A percentile compares a stretch with the other conserved stretches of the same genome.
Conservation (phyloP, 768 basidiomycete genomes). For the Glaciozyma antarctica region DNA sequence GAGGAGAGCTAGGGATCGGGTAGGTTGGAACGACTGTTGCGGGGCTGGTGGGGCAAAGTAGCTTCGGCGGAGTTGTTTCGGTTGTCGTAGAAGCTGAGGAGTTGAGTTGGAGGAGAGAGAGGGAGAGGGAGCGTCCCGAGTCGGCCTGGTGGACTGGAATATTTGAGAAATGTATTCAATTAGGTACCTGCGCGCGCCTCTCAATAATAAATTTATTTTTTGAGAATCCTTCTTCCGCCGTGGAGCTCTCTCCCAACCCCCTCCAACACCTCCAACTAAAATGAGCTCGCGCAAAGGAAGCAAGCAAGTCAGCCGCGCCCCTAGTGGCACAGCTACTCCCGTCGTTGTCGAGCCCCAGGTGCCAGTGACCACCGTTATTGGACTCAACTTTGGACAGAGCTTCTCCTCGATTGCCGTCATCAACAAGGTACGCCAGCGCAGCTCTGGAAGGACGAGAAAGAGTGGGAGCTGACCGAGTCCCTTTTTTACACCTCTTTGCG, state of each 20-base stretch:
- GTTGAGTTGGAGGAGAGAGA: not conserved
- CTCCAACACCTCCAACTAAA: not conserved
- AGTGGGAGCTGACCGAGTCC: not conserved
- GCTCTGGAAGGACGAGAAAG: not conserved
- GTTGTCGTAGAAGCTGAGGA: not conserved
- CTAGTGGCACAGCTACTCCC: slow-evolving; percentile 25
- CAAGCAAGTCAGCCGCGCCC: slow-evolving; percentile 18
- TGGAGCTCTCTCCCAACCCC: too few species aligned
- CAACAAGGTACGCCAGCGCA: slow-evolving; percentile 56
- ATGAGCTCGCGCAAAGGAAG: slow-evolving; percentile 9
- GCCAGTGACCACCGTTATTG: slow-evolving; percentile 49
- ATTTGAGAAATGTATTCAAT: too few species aligned
- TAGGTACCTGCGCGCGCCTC: too few species aligned
- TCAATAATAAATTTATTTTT: too few species aligned
- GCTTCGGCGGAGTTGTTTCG: not conserved
- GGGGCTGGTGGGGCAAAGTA: not conserved
- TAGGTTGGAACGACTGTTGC: not conserved
- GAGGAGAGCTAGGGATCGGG: not conserved
- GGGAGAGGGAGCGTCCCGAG: too few species aligned
- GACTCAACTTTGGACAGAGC: slow-evolving; percentile 93
- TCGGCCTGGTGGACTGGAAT: too few species aligned
- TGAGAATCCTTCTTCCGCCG: too few species aligned
- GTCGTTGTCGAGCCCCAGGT: slow-evolving; percentile 14
- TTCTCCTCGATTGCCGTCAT: slow-evolving; percentile 92
- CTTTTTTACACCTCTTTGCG: not conserved